Evolutionary conservation across 768 basidiomycete species (phyloP), one percentile per base, ranked within the genome.

Genomic region (Suillus hirtellus): DNA sequence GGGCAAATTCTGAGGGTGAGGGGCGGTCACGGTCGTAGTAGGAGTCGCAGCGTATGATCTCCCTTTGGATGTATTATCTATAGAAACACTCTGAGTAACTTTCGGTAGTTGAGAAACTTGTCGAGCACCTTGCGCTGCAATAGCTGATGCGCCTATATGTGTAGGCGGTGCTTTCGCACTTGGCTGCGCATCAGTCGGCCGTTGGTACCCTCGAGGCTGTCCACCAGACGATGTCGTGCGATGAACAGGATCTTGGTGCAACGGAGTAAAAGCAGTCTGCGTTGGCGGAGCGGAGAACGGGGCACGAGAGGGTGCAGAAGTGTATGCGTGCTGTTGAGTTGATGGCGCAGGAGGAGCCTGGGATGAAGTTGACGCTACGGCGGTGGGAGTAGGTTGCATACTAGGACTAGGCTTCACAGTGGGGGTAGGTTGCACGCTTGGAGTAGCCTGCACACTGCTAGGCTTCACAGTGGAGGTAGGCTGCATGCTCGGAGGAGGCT

Each of bases 121-220:
- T 24, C 54, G 56, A 15, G 19, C 9, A 34, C 27, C 47, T 38
- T 60, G 59, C 3, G 21, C 37, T 31, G 56, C 31, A 27, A 38
- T 58, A 17, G 8, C n/a, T 35, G 60, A 38, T 42, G 21, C 40
- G 24, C 27, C 14, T 17, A 27, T 11, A 17, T 24, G 42, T 7
- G 34, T 31, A 27, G 56, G 62, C 43, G 64, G 53, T 44, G 68
- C 73, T 44, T 60, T 66, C 55, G 75, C 46, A 3, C 6, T 52
- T 31, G 66, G 70, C 24, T 67, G 44, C 56, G 61, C 66, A 55
- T 75, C 74, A 11, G 64, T 37, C 55, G 70, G 21, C 34, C 72
- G 74, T 44, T 73, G 72, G 38, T 66, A 58, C 7, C 62, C 61
- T 43, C 74, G 74, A 64, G 74, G 66, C 11, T 69, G 8, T 38